Conservation (phyloP, 768 basidiomycete genomes). For the Lenzites betulinus region DNA sequence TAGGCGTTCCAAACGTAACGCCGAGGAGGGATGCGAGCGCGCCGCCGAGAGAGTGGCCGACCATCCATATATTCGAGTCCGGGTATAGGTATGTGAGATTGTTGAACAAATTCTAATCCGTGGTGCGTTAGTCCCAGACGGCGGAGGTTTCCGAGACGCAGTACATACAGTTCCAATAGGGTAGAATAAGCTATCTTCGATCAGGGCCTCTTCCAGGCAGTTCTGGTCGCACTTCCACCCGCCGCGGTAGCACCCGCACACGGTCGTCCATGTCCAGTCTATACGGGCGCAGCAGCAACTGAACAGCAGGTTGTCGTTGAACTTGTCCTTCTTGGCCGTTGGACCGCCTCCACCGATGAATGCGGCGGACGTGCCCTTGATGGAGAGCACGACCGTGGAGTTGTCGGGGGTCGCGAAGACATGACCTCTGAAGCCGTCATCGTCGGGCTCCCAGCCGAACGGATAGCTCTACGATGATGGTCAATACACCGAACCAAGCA, state of each 20-base stretch:
- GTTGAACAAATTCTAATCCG: constrained; percentile 82
- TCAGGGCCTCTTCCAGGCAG: constrained; percentile 75
- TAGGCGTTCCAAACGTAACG: constrained; percentile 86
- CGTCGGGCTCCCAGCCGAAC: constrained; percentile 90
- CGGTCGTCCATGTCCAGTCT: constrained; percentile 92
- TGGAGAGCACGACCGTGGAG: constrained; percentile 78
- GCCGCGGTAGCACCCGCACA: constrained; percentile 85
- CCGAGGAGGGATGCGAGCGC: constrained; percentile 83
- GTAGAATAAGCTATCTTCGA: constrained; percentile 86
- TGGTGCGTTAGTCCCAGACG: background rate
- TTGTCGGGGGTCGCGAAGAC: constrained; percentile 87
- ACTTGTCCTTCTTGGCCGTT: constrained; percentile 88
- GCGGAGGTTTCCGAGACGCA: background rate
- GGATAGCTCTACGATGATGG: constrained; percentile 57
- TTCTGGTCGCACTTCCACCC: constrained; percentile 80
- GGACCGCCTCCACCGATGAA: constrained; percentile 74
- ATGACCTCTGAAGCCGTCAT: constrained; percentile 88
- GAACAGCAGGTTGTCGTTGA: constrained; percentile 92
- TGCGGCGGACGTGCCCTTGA: constrained; percentile 92
- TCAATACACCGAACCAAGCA: background rate
- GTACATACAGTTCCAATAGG: constrained; percentile 84
- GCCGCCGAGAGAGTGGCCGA: constrained; percentile 71
- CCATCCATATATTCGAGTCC: constrained; percentile 85
- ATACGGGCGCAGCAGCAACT: constrained; percentile 93
- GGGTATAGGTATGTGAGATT: constrained; percentile 94